Conservation (phyloP, 78 protist genomes). For the Speleostelium caveatum region DNA sequence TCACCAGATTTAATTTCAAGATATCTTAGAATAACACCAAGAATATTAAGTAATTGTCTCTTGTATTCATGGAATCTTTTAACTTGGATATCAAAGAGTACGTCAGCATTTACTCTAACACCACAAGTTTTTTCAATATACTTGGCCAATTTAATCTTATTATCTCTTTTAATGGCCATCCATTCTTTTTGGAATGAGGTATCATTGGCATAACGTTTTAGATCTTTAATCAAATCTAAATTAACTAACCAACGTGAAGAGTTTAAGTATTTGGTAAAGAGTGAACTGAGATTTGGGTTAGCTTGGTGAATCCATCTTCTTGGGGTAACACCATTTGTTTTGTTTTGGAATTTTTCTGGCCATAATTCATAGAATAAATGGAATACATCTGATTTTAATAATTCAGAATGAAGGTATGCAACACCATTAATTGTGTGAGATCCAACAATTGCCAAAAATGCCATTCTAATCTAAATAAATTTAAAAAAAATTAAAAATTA, state of each 20-base stretch:
- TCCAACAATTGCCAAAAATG: constrained; percentile 92
- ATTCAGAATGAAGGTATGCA: constrained; percentile 92
- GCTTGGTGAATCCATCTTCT: constrained; percentile 95
- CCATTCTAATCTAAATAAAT: constrained; percentile 95
- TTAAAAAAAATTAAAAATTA: not conserved
- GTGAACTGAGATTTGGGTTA: constrained; percentile 86
- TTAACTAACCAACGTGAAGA: constrained; percentile 89
- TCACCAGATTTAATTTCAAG: constrained; percentile 41
- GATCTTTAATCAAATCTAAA: constrained; percentile 70
- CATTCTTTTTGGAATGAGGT: constrained; percentile 79
- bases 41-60: constrained; percentile 94
- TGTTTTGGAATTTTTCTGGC: constrained; percentile 93
- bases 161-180: constrained; percentile 67
- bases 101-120: constrained; percentile 76
- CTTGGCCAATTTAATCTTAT: constrained; percentile 90
- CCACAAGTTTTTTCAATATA: constrained; percentile 79
- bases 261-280: constrained; percentile 85
- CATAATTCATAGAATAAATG: constrained; percentile 87
- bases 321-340: constrained; percentile 98
- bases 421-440: constrained; percentile 95
- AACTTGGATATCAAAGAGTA: constrained; percentile 93
- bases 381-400: constrained; percentile 88
- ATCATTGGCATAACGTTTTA: constrained; percentile 83
- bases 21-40: constrained; percentile 77
- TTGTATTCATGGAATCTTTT: constrained; percentile 99